A percentile compares a stretch with the other conserved stretches of the same genome.
Conservation (phyloP, 805 yeast species). For the Saccharomyces kudriavzevii region DNA sequence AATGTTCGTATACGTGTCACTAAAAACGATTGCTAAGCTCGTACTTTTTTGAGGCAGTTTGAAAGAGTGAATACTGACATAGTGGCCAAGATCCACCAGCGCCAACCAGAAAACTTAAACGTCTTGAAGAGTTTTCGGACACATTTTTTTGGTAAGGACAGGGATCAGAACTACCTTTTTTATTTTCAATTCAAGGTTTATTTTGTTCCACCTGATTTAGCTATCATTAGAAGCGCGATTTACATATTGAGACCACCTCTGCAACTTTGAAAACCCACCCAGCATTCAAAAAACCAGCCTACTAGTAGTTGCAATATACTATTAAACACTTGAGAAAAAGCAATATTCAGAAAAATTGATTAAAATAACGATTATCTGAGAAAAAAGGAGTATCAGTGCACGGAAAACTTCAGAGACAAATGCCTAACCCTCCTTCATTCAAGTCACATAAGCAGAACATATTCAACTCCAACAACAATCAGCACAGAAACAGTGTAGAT, state of each 20-base stretch:
- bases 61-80: background rate
- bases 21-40: background rate
- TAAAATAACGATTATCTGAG: background rate
- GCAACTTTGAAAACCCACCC: background rate
- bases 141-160: background rate
- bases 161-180: background rate
- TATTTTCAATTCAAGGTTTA: background rate
- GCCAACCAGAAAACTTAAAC: background rate
- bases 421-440: background rate
- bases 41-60: background rate
- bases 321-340: background rate
- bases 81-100: background rate
- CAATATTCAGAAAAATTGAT: background rate
- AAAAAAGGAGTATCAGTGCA: background rate
- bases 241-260: background rate
- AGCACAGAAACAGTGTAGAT: conserved; percentile 29
- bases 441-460: conserved; percentile 8
- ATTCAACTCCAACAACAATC: background rate
- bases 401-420: background rate
- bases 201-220: background rate
- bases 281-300: background rate
- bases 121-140: background rate
- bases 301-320: background rate
- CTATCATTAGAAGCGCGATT: background rate
- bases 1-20: background rate